Evolutionary conservation across 495 filamentous ascomycete species (phyloP).

Genomic region (Penicillium paradoxum): DNA sequence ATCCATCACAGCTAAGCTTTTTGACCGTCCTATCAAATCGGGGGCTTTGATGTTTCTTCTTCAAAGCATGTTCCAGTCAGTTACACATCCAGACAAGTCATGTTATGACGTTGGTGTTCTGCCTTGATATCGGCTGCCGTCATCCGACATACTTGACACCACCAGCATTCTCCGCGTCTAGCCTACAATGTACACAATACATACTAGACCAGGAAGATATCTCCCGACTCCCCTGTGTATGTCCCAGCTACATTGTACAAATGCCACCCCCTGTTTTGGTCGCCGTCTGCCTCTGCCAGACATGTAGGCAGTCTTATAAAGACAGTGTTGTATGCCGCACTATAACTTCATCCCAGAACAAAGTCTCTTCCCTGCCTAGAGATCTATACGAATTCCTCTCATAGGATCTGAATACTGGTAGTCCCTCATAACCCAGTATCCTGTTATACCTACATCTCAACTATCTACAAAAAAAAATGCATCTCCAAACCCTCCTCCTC

Average conservation of each 20-base stretch:
- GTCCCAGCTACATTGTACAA: neutral
- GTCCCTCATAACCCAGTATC: too few relatives aligned
- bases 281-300: neutral
- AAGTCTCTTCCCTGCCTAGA: neutral
- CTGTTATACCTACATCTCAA: neutral
- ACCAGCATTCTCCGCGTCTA: constrained; percentile 3
- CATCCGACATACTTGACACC: neutral
- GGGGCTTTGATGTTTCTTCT: neutral
- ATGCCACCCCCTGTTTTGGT: neutral
- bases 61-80: neutral
- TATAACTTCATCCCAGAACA: neutral
- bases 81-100: neutral
- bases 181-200: constrained; percentile 2
- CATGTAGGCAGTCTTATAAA: constrained; percentile 6
- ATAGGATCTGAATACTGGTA: too few relatives aligned
- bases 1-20: neutral
- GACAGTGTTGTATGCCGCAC: neutral
- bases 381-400: too few relatives aligned
- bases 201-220: neutral
- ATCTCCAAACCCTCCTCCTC: constrained; percentile 6
- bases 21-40: neutral
- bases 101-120: neutral
- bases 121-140: neutral
- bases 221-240: neutral
- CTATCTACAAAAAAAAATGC: neutral